These are phyloP conservation scores for Parasitella parasitica DNA, from an alignment of 371 early-diverging fungal species.

Conservation along the genomic window DNA sequence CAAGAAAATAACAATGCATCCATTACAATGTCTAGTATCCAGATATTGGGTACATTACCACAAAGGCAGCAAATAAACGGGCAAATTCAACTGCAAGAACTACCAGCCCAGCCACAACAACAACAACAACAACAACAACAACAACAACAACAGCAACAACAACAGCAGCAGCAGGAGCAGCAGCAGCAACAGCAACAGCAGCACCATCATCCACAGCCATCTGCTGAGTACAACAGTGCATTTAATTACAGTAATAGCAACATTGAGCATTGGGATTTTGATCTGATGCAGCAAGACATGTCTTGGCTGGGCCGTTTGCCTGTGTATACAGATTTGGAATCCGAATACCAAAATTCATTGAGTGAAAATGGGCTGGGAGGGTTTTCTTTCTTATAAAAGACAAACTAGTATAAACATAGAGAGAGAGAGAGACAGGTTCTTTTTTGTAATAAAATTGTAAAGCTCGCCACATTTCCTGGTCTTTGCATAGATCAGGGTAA, in stretches of 20 bases:
- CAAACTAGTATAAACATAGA: no score
- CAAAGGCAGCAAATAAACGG: neutral
- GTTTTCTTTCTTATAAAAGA: slow-evolving; percentile 15
- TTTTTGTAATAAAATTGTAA: neutral
- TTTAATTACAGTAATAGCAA: neutral
- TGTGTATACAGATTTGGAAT: slow-evolving; percentile 27
- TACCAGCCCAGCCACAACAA: neutral
- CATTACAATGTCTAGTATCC: slow-evolving; percentile 24
- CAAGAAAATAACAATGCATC: slow-evolving; percentile 5
- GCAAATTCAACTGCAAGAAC: neutral
- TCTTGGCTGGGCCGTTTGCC: slow-evolving; percentile 29
- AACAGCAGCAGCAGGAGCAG: no score
- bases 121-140: neutral
- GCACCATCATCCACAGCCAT: no score
- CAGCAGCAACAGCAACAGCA: no score
- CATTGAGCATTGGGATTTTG: slow-evolving; percentile 19
- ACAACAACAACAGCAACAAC: no score
- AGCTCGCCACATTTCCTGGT: neutral
- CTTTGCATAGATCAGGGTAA: no score
- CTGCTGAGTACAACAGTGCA: neutral
- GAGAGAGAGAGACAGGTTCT: no score
- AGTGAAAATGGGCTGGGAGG: slow-evolving; percentile 23
- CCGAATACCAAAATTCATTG: slow-evolving; percentile 18
- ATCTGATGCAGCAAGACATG: slow-evolving; percentile 23
- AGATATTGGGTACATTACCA: slow-evolving; percentile 25